Evolutionary conservation across 148 eudicot species (phyloP).

Genomic region (Selenicereus undatus): DNA sequence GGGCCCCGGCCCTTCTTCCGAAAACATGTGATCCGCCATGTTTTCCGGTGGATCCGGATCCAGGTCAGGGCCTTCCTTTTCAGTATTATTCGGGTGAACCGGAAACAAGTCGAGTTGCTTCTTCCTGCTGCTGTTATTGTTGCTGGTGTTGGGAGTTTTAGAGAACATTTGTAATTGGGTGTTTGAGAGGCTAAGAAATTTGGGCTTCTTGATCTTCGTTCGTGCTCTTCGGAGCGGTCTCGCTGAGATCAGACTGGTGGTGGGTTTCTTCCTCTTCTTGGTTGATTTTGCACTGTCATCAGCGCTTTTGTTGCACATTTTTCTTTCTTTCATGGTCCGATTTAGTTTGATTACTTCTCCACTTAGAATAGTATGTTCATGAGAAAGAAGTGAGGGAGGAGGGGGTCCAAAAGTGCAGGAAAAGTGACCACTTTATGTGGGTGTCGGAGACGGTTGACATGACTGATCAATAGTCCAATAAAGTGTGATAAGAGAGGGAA

Average conservation of each 20-base stretch:
- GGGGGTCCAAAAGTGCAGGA: background rate
- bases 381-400: background rate
- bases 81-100: background rate
- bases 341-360: no score
- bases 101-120: background rate
- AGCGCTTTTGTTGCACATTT: background rate
- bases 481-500: conserved; percentile 14
- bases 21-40: conserved; percentile 4
- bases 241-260: background rate
- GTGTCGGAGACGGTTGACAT: background rate
- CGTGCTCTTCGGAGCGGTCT: background rate
- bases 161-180: background rate
- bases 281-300: background rate
- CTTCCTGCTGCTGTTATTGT: no score
- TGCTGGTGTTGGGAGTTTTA: no score
- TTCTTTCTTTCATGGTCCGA: background rate
- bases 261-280: background rate
- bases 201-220: conserved; percentile 5
- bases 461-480: conserved; percentile 4
- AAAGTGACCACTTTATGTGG: background rate
- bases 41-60: background rate
- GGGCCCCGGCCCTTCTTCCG: background rate
- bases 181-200: background rate
- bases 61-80: background rate
- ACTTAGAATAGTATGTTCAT: background rate